Evolutionary conservation across 305 asterid species (phyloP).

Genomic region (Ruellia speciosa): DNA sequence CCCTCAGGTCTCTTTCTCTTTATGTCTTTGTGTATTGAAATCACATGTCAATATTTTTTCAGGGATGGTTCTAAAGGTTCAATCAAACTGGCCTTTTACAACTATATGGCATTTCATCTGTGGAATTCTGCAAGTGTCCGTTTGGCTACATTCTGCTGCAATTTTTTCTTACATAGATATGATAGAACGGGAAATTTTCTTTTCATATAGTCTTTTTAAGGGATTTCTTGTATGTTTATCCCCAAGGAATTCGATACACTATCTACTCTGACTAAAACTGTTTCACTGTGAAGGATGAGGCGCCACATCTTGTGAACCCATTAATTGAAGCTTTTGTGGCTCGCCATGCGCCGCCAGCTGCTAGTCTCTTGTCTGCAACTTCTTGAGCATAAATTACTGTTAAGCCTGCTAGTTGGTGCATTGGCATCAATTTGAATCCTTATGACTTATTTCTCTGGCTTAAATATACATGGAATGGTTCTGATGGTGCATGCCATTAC

Average conservation of each 20-base stretch:
- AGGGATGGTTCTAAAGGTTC: not conserved
- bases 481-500: too few species aligned
- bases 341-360: conserved; percentile 30
- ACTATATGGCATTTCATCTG: too few species aligned
- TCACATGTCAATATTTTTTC: too few species aligned
- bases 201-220: not conserved
- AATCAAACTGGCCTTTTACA: not conserved
- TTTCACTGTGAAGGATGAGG: conserved; percentile 58
- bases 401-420: not conserved
- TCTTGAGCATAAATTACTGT: not conserved
- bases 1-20: conserved; percentile 65
- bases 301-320: conserved; percentile 86
- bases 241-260: too few species aligned
- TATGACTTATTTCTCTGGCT: too few species aligned
- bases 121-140: not conserved
- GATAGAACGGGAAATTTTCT: not conserved
- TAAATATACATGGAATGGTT: too few species aligned
- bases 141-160: not conserved
- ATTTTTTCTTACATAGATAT: not conserved
- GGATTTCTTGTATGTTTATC: too few species aligned
- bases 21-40: conserved; percentile 5
- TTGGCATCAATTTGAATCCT: not conserved
- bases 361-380: not conserved
- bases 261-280: conserved; percentile 6
- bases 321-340: conserved; percentile 66